Percentiles rank a stretch among this genome's conserved stretches.
Conservation (phyloP, 2,329 filamentous ascomycete species). For the Fonsecaea erecta region DNA sequence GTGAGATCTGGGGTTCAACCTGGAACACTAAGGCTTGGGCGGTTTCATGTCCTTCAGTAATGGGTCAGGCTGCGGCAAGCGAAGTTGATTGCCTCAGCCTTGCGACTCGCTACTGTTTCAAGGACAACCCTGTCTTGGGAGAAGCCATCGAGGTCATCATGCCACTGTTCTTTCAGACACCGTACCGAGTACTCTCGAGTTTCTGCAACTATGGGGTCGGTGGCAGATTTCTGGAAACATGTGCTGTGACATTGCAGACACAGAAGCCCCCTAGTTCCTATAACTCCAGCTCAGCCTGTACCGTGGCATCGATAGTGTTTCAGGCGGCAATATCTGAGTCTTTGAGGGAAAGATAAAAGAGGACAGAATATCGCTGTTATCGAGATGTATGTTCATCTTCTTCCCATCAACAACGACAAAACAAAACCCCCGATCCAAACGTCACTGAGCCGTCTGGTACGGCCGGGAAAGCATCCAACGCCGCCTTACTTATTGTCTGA, state of each 20-base stretch:
- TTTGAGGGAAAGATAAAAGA: neutral
- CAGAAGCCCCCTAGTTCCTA: neutral
- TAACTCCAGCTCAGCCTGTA: neutral
- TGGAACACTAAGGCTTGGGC: neutral
- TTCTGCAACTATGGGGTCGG: neutral
- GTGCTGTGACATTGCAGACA: neutral
- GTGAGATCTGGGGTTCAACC: neutral
- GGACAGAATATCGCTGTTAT: neutral
- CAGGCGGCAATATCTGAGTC: neutral
- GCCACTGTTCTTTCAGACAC: neutral
- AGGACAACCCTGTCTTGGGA: too few species aligned
- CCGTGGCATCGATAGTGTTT: neutral
- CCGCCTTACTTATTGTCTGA: neutral
- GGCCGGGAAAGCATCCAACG: neutral
- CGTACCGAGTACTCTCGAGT: neutral
- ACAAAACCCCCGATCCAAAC: neutral
- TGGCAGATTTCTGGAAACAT: neutral
- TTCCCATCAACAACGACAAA: neutral
- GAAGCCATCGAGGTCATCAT: neutral
- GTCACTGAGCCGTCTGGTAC: neutral
- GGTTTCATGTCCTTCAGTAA: neutral
- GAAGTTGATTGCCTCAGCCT: constrained; percentile 3
- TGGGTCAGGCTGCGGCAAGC: neutral
- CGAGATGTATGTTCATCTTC: neutral
- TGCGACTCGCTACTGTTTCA: constrained; percentile 4